Evolutionary conservation across 805 yeast genomes (phyloP), one percentile per base, ranked within the genome.

Genomic region (Candida broadrunensis): DNA sequence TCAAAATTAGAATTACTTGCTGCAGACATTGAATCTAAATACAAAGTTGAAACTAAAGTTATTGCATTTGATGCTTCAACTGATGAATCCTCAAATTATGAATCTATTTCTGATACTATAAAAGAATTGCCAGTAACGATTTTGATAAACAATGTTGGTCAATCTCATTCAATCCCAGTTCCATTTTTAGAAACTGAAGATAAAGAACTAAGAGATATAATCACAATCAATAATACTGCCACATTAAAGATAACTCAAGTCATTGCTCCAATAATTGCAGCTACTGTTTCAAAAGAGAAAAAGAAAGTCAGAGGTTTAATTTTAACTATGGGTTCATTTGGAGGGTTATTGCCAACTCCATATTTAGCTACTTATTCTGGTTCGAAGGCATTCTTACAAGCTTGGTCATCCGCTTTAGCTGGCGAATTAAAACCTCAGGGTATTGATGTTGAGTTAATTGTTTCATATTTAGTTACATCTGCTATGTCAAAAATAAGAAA

Each of bases 321-420:
- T 44, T 72, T 93, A 52, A 89, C 93, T 23, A 88, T 93, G 97
- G 97, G 98, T 34, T 91, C 98, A 3, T 91, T 93, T 58, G 96
- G 96, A 39, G 99, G 98, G 3, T 74, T 90, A 51, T 72, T 88
- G 35, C 98, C 99, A 41, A 83, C 96, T 11, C 98, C 99, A 17
- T 75, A 81, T 51, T 75, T 93, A 52, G 96, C 98, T 15, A 85
- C 90, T 9, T 93, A 93, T 70, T 85, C 97, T 15, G 99, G 99
- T 18, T 88, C 97, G 35, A 93, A 93, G 70, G 88, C 96, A 5
- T 93, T 93, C 63, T 74, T 93, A 59, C 97, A 93, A 68, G 79
- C 81, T 44, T 93, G 99, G 98, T 86, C 93, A 36, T 70, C 78
- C 38, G 89, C 97, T 1, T 73, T 93, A 50, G 85, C 96, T 14